Evolutionary conservation across 148 eudicot species (phyloP).

Genomic region (Vaccinium corymbosum): DNA sequence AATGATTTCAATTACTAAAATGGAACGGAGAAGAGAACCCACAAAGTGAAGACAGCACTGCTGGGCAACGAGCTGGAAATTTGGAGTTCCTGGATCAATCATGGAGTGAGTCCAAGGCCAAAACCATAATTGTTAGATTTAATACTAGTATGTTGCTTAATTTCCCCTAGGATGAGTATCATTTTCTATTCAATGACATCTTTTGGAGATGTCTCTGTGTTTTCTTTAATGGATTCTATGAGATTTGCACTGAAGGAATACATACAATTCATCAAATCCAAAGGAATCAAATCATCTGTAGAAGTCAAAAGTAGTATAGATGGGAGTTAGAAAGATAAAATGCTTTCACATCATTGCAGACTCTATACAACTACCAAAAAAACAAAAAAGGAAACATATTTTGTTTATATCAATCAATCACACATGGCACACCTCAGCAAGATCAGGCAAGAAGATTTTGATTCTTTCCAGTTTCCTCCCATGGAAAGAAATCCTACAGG

Average conservation of each 20-base stretch:
- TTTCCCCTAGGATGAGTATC: not conserved
- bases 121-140: not conserved
- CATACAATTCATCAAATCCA: not conserved
- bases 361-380: too few species aligned
- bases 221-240: not conserved
- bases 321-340: not conserved
- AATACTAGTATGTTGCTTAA: not conserved
- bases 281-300: not conserved
- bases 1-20: not conserved
- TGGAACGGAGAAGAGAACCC: too few species aligned
- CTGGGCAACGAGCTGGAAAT: too few species aligned
- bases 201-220: not conserved
- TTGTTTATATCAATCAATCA: not conserved
- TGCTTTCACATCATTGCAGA: not conserved
- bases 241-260: not conserved
- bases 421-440: not conserved
- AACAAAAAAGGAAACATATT: not conserved
- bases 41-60: too few species aligned
- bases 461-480: not conserved
- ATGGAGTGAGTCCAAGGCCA: not conserved
- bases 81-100: not conserved
- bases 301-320: not conserved
- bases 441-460: not conserved
- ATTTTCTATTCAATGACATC: not conserved
- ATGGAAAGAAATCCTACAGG: not conserved